phyloP scores from a whole-genome alignment of 2,329 filamentous ascomycete species.

The Colletotrichum agaves region DNA sequence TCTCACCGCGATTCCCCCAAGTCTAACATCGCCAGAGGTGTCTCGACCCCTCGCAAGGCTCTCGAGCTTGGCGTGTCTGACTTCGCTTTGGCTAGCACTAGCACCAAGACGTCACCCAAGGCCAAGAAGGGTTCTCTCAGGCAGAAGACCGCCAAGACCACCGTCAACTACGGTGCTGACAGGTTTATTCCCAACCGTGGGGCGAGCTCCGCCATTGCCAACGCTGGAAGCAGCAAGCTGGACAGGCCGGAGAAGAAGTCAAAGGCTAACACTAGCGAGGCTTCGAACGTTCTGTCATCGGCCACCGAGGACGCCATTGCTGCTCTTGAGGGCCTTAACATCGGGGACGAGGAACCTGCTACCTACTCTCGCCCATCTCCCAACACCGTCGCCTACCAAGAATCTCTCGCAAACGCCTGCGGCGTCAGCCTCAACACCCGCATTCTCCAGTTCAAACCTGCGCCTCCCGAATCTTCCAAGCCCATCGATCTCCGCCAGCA shows the following conservation, averaged over 20 bases:
- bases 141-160: conserved; percentile 76
- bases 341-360: conserved; percentile 75
- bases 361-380: conserved; percentile 83
- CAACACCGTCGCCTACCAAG: conserved; percentile 90
- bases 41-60: conserved; percentile 80
- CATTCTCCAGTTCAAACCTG: conserved; percentile 98
- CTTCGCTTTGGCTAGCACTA: conserved; percentile 89
- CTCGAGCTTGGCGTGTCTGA: conserved; percentile 94
- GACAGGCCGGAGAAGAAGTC: conserved; percentile 76
- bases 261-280: conserved; percentile 76
- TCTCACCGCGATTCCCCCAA: conserved; percentile 89
- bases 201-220: conserved; percentile 88
- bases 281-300: conserved; percentile 79
- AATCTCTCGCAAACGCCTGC: conserved; percentile 89
- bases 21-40: conserved; percentile 87
- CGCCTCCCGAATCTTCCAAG: conserved; percentile 97
- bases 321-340: conserved; percentile 81
- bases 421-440: conserved; percentile 93
- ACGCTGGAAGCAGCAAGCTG: conserved; percentile 84
- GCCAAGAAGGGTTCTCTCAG: conserved; percentile 64
- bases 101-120: conserved; percentile 71
- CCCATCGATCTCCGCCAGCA: conserved; percentile 97
- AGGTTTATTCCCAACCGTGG: conserved; percentile 96
- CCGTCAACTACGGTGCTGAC: conserved; percentile 82
- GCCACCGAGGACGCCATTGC: conserved; percentile 83